Percentiles rank a stretch among this genome's conserved stretches.
Evolutionary conservation across 805 yeast genomes (phyloP).

Genomic region (Suhomyces emberorum): DNA sequence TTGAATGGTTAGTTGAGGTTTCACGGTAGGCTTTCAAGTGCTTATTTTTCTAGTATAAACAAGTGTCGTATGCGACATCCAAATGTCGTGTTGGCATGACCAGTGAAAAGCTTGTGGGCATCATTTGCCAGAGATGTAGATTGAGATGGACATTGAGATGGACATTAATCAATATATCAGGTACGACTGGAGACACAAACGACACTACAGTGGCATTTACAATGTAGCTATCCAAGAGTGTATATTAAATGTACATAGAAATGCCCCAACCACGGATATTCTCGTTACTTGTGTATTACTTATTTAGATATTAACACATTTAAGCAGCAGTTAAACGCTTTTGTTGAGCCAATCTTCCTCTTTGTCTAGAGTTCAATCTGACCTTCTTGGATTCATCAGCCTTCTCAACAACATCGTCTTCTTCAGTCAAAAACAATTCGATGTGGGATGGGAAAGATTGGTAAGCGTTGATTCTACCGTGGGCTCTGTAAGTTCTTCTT

Average conservation of each 20-base stretch:
- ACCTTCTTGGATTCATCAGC: conserved; percentile 66
- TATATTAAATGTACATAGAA: conserved; percentile 7
- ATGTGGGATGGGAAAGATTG: conserved; percentile 99
- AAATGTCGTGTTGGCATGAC: no score
- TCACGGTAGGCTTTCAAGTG: no score
- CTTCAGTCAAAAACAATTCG: conserved; percentile 95
- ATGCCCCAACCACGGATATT: conserved; percentile 3
- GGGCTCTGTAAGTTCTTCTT: conserved; percentile 99
- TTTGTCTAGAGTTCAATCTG: conserved; percentile 87
- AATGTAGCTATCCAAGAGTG: background rate
- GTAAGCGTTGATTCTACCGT: conserved; percentile 99
- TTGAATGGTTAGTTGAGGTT: no score
- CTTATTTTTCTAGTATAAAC: no score
- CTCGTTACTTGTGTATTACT: conserved; percentile 7
- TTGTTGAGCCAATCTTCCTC: conserved; percentile 88
- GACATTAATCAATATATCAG: no score
- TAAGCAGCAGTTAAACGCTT: conserved; percentile 73
- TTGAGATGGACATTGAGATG: no score
- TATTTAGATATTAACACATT: conserved; percentile 7
- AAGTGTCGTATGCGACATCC: no score
- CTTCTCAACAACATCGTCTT: conserved; percentile 90
- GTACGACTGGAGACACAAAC: no score
- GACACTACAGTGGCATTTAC: no score
- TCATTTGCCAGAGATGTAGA: no score
- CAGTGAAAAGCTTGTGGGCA: no score